A percentile compares a stretch with the other conserved stretches of the same genome.
Conservation (phyloP, 352 stramenopile species). For the Phytophthora multivora region DNA sequence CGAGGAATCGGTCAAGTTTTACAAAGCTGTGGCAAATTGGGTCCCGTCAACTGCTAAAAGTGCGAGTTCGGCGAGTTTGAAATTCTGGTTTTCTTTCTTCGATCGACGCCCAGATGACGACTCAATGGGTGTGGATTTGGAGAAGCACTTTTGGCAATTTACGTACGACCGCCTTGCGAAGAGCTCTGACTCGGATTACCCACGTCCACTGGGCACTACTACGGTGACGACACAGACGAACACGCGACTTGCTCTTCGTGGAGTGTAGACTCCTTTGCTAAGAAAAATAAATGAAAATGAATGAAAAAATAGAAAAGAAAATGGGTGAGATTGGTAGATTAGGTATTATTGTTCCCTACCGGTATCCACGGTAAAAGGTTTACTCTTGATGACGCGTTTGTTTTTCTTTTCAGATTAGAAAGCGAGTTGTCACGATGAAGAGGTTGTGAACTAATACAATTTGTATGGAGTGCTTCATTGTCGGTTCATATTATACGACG, state of each 20-base stretch:
- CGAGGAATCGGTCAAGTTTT: conserved; percentile 16
- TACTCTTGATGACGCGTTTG: too few species aligned
- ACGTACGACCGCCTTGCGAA: conserved; percentile 26
- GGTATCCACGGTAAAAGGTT: too few species aligned
- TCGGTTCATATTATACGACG: too few species aligned
- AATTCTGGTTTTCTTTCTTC: conserved; percentile 66
- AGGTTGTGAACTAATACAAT: too few species aligned
- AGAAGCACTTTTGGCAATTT: conserved; percentile 40
- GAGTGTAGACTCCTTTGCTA: neutral
- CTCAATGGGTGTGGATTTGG: conserved; percentile 33
- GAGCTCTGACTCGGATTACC: conserved; percentile 22
- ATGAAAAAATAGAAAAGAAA: too few species aligned
- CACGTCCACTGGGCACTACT: neutral
- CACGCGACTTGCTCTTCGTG: neutral
- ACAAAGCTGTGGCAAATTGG: conserved; percentile 22
- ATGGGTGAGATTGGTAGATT: too few species aligned
- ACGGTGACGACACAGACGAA: neutral
- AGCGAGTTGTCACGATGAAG: neutral
- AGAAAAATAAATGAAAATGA: neutral
- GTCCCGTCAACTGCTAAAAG: conserved; percentile 3
- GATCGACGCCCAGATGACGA: conserved; percentile 53
- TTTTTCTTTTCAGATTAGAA: neutral
- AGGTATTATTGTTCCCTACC: too few species aligned
- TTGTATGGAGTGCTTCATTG: too few species aligned
- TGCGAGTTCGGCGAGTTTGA: conserved; percentile 8